Evolutionary conservation across 371 early-diverging fungal genomes (phyloP).

Genomic region (Mucor lusitanicus): DNA sequence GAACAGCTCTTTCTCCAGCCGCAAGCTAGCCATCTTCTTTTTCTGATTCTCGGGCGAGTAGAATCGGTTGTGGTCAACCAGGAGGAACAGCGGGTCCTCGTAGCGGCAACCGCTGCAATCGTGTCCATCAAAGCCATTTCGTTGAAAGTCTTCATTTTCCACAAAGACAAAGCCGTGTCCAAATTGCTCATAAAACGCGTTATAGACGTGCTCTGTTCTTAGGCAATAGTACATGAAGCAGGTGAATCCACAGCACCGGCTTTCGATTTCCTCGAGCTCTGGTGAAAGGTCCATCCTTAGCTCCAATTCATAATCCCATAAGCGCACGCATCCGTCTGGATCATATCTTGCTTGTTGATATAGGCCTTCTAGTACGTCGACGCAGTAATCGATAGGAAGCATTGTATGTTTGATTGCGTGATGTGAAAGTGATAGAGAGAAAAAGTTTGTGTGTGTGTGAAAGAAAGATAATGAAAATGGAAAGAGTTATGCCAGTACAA

Average conservation of each 20-base stretch:
- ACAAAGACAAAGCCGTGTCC: neutral
- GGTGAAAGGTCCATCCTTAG: neutral
- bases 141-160: neutral
- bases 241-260: neutral
- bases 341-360: neutral
- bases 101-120: neutral
- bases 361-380: neutral
- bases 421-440: neutral
- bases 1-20: neutral
- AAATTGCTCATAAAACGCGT: neutral
- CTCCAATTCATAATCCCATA: neutral
- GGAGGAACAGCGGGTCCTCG: neutral
- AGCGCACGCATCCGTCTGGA: neutral
- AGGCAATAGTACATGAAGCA: neutral
- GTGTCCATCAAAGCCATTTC: neutral
- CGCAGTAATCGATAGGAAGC: neutral
- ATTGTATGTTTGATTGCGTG: neutral
- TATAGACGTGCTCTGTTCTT: neutral
- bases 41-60: neutral
- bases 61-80: neutral
- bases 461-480: neutral
- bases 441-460: too few species aligned
- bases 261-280: neutral
- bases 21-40: neutral
- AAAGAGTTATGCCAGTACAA: neutral